These are phyloP conservation scores for Stereum hirsutum DNA, from an alignment of 1,284 basidiomycete genomes.

Conservation along the genomic window DNA sequence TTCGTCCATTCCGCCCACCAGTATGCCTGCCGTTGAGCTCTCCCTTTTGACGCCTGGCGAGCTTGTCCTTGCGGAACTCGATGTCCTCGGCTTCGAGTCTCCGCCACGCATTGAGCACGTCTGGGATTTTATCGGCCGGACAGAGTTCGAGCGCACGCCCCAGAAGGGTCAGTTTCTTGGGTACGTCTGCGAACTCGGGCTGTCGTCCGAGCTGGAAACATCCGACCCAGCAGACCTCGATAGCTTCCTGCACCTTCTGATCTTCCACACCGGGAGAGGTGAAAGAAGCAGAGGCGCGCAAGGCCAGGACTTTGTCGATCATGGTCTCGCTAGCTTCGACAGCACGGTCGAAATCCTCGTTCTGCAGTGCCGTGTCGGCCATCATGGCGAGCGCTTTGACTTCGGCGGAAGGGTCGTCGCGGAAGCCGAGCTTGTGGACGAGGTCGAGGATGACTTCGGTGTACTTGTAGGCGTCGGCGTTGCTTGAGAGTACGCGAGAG, in stretches of 20 bases:
- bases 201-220: slow-evolving; percentile 83
- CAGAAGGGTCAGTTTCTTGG: slow-evolving; percentile 64
- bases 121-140: slow-evolving; percentile 67
- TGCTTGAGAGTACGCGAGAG: slow-evolving; percentile 73
- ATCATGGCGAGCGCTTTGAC: slow-evolving; percentile 84
- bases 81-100: slow-evolving; percentile 57
- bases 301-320: slow-evolving; percentile 49
- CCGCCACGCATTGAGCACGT: slow-evolving; percentile 69
- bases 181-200: slow-evolving; percentile 59
- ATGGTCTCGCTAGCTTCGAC: slow-evolving; percentile 66
- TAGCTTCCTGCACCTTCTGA: slow-evolving; percentile 46
- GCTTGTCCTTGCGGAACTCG: slow-evolving; percentile 25
- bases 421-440: slow-evolving; percentile 78
- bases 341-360: slow-evolving; percentile 69
- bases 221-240: slow-evolving; percentile 79
- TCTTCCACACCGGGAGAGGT: slow-evolving; percentile 27
- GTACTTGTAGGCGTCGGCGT: slow-evolving; percentile 81
- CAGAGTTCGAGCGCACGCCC: slow-evolving; percentile 84
- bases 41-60: slow-evolving; percentile 12
- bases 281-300: slow-evolving; percentile 30
- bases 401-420: slow-evolving; percentile 59
- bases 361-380: slow-evolving; percentile 72
- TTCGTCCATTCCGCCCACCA: neutral
- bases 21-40: neutral
- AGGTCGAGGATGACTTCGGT: slow-evolving; percentile 86